A percentile compares a stretch with the other conserved stretches of the same genome.
phyloP scores from a whole-genome alignment of 306 rosid species.

The Echinosophora koreensis region DNA sequence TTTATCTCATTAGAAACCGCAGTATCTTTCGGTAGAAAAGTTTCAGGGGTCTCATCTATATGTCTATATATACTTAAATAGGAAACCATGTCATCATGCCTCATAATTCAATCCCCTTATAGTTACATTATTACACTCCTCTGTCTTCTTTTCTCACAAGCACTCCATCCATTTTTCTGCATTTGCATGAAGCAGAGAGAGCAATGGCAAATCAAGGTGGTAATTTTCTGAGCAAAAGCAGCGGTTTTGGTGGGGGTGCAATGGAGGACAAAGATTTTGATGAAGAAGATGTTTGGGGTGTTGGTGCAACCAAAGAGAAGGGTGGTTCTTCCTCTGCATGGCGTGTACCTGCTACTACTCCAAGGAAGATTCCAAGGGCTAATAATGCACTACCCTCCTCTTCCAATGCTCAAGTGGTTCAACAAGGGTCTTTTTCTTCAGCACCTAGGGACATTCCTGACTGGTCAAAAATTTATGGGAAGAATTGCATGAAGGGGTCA shows the following conservation, averaged over 20 bases:
- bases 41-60: conserved; percentile 20
- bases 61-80: conserved; percentile 47
- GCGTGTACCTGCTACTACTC: conserved; percentile 48
- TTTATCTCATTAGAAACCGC: conserved; percentile 50
- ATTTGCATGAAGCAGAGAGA: conserved; percentile 25
- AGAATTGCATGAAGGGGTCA: conserved; percentile 49
- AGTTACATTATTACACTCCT: neutral
- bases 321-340: conserved; percentile 64
- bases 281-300: conserved; percentile 74
- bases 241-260: conserved; percentile 48
- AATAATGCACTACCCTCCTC: conserved; percentile 33
- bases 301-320: conserved; percentile 40
- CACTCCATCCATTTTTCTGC: neutral
- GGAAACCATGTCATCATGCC: conserved; percentile 33
- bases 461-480: conserved; percentile 88
- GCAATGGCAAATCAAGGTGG: conserved; percentile 68
- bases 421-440: conserved; percentile 70
- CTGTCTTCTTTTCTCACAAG: conserved; percentile 21
- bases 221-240: conserved; percentile 44
- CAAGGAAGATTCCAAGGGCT: conserved; percentile 66
- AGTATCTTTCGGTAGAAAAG: conserved; percentile 29
- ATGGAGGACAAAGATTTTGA: conserved; percentile 60
- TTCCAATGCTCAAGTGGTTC: conserved; percentile 48
- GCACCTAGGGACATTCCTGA: conserved; percentile 84
- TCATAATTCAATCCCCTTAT: conserved; percentile 28